Evolutionary conservation across 2,329 filamentous ascomycete species (phyloP), one percentile per base, ranked within the genome.

Genomic region (Xylariales sp.): DNA sequence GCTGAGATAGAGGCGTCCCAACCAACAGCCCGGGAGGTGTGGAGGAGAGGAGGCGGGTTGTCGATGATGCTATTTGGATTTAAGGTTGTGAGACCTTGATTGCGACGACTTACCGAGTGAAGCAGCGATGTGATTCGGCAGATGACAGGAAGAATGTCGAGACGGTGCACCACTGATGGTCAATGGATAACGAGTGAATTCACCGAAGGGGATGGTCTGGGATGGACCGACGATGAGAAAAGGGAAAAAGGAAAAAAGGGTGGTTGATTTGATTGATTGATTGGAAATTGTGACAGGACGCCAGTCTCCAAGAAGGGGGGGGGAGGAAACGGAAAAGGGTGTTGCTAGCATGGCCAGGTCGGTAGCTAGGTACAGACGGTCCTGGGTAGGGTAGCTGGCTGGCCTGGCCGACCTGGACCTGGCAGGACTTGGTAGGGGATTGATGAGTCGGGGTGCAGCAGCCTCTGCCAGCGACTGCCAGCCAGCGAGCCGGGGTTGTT

Each of bases 211-310:
- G n/a, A n/a, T n/a, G n/a, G n/a, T 27, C 8, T 46, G 45, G 44
- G 41, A 38, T 42, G 34, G 39, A 38, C 29, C 31, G 35, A 31
- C 38, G 35, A 47, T 32, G 27, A 16, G 46, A 52, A 51, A 46
- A 46, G 47, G 50, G 49, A 32, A 55, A 53, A 53, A 48, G 43
- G 47, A 54, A 57, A 59, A 60, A 55, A 57, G 54, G 53, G 52
- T 49, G 54, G 51, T 47, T 40, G 21, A n/a, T 14, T 15, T 18
- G 20, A 21, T 36, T 39, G 24, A 27, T 31, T 29, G 36, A 40
- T 40, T 22, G 38, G 39, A 51, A 54, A 56, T 56, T 57, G 54
- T 49, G 51, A 55, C 51, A 51, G 55, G 55, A 48, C 47, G 43
- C 38, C 43, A 38, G 39, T 42, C 28, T 42, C 39, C 43, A 25